phyloP scores from a whole-genome alignment of 306 rosid genomes.

The Vicia faba region DNA sequence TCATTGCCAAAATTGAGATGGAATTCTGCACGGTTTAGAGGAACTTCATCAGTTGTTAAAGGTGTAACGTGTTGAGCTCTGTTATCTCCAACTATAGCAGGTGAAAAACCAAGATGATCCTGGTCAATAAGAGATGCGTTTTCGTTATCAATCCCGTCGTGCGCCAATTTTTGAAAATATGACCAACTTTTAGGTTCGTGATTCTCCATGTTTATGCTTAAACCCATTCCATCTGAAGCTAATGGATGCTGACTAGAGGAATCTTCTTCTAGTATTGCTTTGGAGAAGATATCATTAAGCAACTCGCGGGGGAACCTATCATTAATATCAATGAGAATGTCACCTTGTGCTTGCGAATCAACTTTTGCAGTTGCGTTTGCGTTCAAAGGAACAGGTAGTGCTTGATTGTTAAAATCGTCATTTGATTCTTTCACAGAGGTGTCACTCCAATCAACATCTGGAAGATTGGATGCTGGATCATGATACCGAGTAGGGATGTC shows the following conservation, averaged over 20 bases:
- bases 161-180: conserved; percentile 77
- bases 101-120: conserved; percentile 67
- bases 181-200: conserved; percentile 84
- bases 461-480: conserved; percentile 39
- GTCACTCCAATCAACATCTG: neutral
- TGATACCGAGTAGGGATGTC: conserved; percentile 16
- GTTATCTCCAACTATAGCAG: conserved; percentile 47
- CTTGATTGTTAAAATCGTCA: conserved; percentile 35
- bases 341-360: conserved; percentile 58
- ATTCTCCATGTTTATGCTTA: conserved; percentile 76
- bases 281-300: conserved; percentile 80
- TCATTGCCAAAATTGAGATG: conserved; percentile 56
- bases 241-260: conserved; percentile 47
- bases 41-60: conserved; percentile 55
- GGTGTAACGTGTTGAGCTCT: conserved; percentile 58
- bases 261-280: conserved; percentile 72
- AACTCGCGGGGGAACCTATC: conserved; percentile 84
- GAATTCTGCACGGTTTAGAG: conserved; percentile 48
- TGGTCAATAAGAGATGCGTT: conserved; percentile 80
- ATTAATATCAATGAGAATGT: conserved; percentile 75
- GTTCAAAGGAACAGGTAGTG: conserved; percentile 44
- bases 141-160: conserved; percentile 62
- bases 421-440: conserved; percentile 40
- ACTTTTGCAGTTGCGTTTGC: conserved; percentile 38
- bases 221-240: conserved; percentile 61